Evolutionary conservation across 2,329 filamentous ascomycete species (phyloP).

Genomic region (Fusarium subtropicale): DNA sequence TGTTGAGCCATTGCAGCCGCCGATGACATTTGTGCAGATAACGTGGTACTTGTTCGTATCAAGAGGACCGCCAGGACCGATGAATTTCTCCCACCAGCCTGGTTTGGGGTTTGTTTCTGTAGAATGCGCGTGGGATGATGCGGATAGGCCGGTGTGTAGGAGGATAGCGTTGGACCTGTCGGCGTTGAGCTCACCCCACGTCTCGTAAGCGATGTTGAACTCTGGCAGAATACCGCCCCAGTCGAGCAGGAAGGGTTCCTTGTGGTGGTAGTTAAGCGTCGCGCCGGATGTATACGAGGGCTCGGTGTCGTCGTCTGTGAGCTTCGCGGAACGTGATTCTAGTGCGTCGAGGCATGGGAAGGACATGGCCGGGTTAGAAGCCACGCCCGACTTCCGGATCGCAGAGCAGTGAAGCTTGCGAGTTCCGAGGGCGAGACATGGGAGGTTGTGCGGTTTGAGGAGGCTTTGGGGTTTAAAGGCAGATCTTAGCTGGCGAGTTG

Average conservation of each 20-base stretch:
- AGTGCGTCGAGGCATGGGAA: constrained; percentile 91
- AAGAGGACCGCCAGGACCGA: constrained; percentile 84
- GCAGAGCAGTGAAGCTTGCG: constrained; percentile 43
- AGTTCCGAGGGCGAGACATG: constrained; percentile 14
- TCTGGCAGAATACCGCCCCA: constrained; percentile 94
- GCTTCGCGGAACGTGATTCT: constrained; percentile 79
- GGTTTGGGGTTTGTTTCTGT: constrained; percentile 87
- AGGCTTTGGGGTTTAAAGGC: constrained; percentile 2
- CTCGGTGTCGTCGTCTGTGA: constrained; percentile 81
- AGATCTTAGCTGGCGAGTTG: constrained; percentile 35
- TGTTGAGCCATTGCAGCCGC: constrained; percentile 95
- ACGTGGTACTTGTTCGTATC: constrained; percentile 94
- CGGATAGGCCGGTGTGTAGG: constrained; percentile 92
- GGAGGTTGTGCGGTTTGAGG: too few species aligned
- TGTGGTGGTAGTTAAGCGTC: constrained; percentile 81
- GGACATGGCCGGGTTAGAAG: constrained; percentile 85
- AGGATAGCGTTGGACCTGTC: constrained; percentile 90
- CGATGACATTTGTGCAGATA: constrained; percentile 96
- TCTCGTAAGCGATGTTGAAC: constrained; percentile 92
- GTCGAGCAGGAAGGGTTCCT: constrained; percentile 82
- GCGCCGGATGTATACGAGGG: constrained; percentile 92
- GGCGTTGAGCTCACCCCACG: constrained; percentile 85
- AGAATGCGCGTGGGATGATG: constrained; percentile 96
- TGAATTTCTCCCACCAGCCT: constrained; percentile 99
- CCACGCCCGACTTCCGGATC: constrained; percentile 50